Evolutionary conservation across 2,329 filamentous ascomycete genomes (phyloP).

Genomic region (Fusarium lateritium): DNA sequence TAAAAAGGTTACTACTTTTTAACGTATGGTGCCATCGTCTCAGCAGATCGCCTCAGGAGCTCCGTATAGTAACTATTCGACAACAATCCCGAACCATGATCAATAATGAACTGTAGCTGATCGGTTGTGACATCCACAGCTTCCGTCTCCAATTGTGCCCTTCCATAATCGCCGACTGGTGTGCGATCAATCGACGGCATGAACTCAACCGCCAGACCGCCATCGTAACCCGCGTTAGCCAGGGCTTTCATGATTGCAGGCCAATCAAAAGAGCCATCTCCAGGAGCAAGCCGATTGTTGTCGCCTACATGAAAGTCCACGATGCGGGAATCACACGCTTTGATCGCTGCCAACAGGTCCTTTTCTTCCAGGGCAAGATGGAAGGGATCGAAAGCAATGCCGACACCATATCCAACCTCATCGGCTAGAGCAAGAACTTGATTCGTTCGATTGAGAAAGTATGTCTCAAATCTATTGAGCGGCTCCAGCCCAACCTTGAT

Average conservation of each 20-base stretch:
- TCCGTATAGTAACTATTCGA: constrained; percentile 33
- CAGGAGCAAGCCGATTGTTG: constrained; percentile 36
- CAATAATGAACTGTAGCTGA: constrained; percentile 38
- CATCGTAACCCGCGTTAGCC: constrained; percentile 23
- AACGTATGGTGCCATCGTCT: constrained; percentile 23
- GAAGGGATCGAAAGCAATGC: constrained; percentile 39
- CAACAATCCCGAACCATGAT: constrained; percentile 34
- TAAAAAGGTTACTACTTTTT: background rate
- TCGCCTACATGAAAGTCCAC: constrained; percentile 40
- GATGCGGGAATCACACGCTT: constrained; percentile 24
- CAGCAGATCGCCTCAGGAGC: constrained; percentile 23
- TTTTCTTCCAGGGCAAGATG: constrained; percentile 37
- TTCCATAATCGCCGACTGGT: constrained; percentile 24
- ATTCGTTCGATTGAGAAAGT: constrained; percentile 40
- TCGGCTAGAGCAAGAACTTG: constrained; percentile 41
- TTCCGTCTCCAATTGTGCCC: constrained; percentile 26
- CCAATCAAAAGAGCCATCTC: constrained; percentile 39
- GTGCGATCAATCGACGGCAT: constrained; percentile 43
- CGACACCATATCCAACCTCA: constrained; percentile 29
- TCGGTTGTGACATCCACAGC: constrained; percentile 24
- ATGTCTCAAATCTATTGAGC: constrained; percentile 43
- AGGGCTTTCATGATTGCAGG: constrained; percentile 27
- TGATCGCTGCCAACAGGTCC: constrained; percentile 31
- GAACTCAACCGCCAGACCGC: constrained; percentile 34
- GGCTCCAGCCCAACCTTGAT: constrained; percentile 41